Evolutionary conservation across 108 stramenopile genomes (phyloP).

Genomic region (Cyclostephanos tholiformis): DNA sequence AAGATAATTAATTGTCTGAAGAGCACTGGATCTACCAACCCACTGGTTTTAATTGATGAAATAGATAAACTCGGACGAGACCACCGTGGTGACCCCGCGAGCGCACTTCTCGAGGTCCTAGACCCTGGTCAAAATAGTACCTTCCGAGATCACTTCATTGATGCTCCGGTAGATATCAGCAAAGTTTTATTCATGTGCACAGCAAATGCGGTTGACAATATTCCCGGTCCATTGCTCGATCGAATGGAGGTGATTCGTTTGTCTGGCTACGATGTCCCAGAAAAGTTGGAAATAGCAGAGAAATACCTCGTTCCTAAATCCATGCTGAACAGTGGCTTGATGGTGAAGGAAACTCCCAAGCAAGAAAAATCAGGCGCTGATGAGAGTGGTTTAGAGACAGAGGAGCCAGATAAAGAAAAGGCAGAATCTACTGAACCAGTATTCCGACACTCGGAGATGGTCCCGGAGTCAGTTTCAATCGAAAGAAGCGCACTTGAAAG

Average conservation of each 20-base stretch:
- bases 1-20: slow-evolving; percentile 97
- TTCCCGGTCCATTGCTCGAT: slow-evolving; percentile 96
- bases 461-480: slow-evolving; percentile 74
- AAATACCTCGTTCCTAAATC: slow-evolving; percentile 96
- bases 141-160: slow-evolving; percentile 97
- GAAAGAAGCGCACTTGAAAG: slow-evolving; percentile 84
- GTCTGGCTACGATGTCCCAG: slow-evolving; percentile 96
- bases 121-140: slow-evolving; percentile 93
- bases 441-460: slow-evolving; percentile 52
- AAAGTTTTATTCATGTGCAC: slow-evolving; percentile 98
- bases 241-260: slow-evolving; percentile 98
- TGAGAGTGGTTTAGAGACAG: slow-evolving; percentile 24
- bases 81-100: slow-evolving; percentile 93
- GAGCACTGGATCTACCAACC: slow-evolving; percentile 82
- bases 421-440: slow-evolving; percentile 26
- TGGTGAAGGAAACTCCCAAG: slow-evolving; percentile 53
- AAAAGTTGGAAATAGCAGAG: slow-evolving; percentile 96
- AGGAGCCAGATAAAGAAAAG: slow-evolving; percentile 18
- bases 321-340: slow-evolving; percentile 85
- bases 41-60: slow-evolving; percentile 96
- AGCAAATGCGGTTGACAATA: slow-evolving; percentile 91
- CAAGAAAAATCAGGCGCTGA: slow-evolving; percentile 27
- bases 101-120: slow-evolving; percentile 92
- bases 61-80: slow-evolving; percentile 96
- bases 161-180: slow-evolving; percentile 96